These are phyloP conservation scores for Aureobasidium subglaciale DNA, from an alignment of 2,329 filamentous ascomycete species.

Conservation along the genomic window DNA sequence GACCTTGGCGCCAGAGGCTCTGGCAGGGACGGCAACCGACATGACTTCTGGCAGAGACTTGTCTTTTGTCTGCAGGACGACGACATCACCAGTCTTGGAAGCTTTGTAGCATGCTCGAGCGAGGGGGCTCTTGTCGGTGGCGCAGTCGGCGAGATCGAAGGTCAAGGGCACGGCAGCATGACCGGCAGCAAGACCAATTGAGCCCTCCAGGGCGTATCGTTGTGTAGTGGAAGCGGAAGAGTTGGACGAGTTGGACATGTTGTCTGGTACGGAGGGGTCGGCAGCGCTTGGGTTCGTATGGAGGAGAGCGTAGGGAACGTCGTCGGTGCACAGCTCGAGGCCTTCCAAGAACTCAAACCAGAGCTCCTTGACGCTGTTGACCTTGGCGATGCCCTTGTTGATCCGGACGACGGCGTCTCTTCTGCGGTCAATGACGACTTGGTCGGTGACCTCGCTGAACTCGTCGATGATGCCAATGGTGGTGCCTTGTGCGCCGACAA, in stretches of 20 bases:
- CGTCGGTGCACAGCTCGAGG: conserved; percentile 15
- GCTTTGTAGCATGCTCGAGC: conserved; percentile 5
- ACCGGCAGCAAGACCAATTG: neutral
- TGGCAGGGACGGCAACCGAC: neutral
- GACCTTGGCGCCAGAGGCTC: neutral
- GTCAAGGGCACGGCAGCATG: conserved; percentile 1
- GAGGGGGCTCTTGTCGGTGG: neutral
- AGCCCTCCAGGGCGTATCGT: conserved; percentile 6
- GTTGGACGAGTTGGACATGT: neutral
- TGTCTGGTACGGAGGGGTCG: neutral
- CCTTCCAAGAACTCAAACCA: conserved; percentile 17
- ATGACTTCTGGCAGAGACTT: neutral
- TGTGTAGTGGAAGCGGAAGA: neutral
- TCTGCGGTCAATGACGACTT: conserved; percentile 14
- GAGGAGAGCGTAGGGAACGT: conserved; percentile 17
- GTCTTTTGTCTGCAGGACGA: conserved; percentile 8
- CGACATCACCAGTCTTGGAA: conserved; percentile 3
- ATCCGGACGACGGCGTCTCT: conserved; percentile 15
- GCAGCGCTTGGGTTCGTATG: conserved; percentile 15
- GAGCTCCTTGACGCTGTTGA: conserved; percentile 15
- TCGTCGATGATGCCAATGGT: conserved; percentile 17
- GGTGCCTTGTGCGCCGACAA: conserved; percentile 18
- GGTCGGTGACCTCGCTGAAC: conserved; percentile 16
- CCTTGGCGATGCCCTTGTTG: conserved; percentile 1
- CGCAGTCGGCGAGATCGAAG: conserved; percentile 6